Conservation (phyloP, 75 land plant species). For the Picea glauca region DNA sequence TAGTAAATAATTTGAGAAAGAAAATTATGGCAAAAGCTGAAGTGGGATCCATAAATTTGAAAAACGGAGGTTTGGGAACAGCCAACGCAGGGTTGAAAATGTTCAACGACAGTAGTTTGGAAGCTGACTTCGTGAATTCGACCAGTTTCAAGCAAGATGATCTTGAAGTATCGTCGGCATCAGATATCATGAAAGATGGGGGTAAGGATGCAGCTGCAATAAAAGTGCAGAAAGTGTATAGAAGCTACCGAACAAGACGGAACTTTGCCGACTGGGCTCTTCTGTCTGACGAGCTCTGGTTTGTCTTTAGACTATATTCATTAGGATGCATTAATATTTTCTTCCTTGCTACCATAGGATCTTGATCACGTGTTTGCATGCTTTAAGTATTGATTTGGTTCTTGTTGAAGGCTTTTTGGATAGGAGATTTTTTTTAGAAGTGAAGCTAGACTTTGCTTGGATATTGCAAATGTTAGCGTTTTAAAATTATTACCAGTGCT, state of each 20-base stretch:
- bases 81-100: not conserved
- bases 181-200: not conserved
- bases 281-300: conserved; percentile 71
- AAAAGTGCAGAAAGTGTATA: conserved; percentile 70
- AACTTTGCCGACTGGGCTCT: conserved; percentile 92
- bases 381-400: not conserved
- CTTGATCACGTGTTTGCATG: not conserved
- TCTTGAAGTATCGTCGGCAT: not conserved
- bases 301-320: conserved; percentile 3
- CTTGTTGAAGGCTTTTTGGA: not conserved
- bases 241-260: conserved; percentile 79
- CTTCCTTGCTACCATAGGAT: not conserved
- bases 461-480: too few relatives aligned
- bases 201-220: conserved; percentile 59
- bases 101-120: not conserved
- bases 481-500: too few relatives aligned
- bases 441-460: not conserved
- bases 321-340: not conserved
- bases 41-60: not conserved
- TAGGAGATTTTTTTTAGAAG: not conserved
- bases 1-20: not conserved
- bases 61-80: not conserved
- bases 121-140: not conserved
- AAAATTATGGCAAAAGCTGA: not conserved
- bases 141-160: not conserved